Percentiles rank a stretch among this genome's conserved stretches.
Evolutionary conservation across 257 asterid species (phyloP).

Genomic region (Solanum dulcamara): DNA sequence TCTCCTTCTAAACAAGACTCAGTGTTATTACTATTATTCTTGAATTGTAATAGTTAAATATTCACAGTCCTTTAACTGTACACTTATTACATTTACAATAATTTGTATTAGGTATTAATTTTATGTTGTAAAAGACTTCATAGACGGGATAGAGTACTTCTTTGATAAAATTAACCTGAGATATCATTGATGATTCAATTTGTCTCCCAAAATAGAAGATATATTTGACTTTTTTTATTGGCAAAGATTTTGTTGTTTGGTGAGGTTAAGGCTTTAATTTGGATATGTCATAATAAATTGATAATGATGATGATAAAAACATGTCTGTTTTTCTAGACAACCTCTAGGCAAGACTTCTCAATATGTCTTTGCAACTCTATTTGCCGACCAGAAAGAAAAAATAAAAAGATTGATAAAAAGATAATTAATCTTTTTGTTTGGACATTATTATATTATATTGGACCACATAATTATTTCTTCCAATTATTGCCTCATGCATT

Average conservation of each 20-base stretch:
- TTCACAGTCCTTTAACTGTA: not conserved
- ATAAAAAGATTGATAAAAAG: not conserved
- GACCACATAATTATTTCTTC: not conserved
- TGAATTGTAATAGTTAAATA: not conserved
- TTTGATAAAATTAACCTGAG: not conserved
- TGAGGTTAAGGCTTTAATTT: not conserved
- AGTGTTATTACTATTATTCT: not conserved
- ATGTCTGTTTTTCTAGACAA: not conserved
- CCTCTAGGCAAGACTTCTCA: not conserved
- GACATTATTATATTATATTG: not conserved
- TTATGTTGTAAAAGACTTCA: not conserved
- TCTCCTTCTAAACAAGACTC: no score
- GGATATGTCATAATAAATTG: not conserved
- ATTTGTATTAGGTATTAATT: not conserved
- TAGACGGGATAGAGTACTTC: not conserved
- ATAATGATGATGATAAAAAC: not conserved
- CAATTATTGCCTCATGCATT: not conserved
- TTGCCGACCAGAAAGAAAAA: not conserved
- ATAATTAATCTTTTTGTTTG: not conserved
- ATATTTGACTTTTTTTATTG: not conserved
- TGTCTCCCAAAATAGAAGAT: not conserved
- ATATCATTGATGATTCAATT: not conserved
- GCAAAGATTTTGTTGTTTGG: not conserved
- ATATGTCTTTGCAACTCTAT: not conserved
- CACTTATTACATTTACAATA: not conserved